Conservation (phyloP, 257 asterid genomes). For the Ehretia macrophylla region DNA sequence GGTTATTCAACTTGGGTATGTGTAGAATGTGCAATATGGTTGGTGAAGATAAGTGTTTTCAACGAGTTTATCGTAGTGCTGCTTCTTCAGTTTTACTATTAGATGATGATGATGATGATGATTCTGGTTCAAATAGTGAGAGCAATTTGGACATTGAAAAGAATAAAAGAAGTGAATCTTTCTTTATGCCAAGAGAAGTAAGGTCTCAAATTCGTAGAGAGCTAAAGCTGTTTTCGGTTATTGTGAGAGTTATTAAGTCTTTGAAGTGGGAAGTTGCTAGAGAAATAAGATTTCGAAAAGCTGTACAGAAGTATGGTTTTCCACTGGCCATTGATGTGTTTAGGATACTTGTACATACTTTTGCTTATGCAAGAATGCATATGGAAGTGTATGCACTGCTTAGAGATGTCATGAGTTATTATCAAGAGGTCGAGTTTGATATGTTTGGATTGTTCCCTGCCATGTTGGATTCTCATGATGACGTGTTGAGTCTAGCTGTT, state of each 20-base stretch:
- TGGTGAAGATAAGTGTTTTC: slow-evolving; percentile 19
- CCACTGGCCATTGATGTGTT: slow-evolving; percentile 29
- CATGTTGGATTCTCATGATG: slow-evolving; percentile 27
- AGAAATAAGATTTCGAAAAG: slow-evolving; percentile 25
- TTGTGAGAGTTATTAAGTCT: slow-evolving; percentile 53
- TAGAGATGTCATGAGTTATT: slow-evolving; percentile 38
- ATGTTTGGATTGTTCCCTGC: slow-evolving; percentile 28
- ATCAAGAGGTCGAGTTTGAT: slow-evolving; percentile 29
- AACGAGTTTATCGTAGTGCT: slow-evolving; percentile 30
- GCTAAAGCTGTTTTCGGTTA: slow-evolving; percentile 29
- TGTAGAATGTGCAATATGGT: slow-evolving; percentile 11
- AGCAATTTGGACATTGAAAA: slow-evolving; percentile 26
- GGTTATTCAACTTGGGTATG: slow-evolving; percentile 20
- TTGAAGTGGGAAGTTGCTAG: slow-evolving; percentile 44
- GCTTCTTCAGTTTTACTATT: slow-evolving; percentile 31
- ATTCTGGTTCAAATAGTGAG: slow-evolving; percentile 35
- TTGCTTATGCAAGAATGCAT: slow-evolving; percentile 48
- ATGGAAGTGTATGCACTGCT: slow-evolving; percentile 39
- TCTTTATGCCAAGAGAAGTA: slow-evolving; percentile 12
- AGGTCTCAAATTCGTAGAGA: slow-evolving; percentile 9
- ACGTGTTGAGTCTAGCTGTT: slow-evolving; percentile 17
- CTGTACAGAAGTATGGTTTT: slow-evolving; percentile 47
- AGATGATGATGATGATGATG: slow-evolving; percentile 17
- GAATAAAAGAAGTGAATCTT: neutral
- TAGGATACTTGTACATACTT: slow-evolving; percentile 35